Percentiles rank a stretch among this genome's conserved stretches.
Evolutionary conservation across 805 yeast genomes (phyloP).

Genomic region (Wickerhamomyces silvicola): DNA sequence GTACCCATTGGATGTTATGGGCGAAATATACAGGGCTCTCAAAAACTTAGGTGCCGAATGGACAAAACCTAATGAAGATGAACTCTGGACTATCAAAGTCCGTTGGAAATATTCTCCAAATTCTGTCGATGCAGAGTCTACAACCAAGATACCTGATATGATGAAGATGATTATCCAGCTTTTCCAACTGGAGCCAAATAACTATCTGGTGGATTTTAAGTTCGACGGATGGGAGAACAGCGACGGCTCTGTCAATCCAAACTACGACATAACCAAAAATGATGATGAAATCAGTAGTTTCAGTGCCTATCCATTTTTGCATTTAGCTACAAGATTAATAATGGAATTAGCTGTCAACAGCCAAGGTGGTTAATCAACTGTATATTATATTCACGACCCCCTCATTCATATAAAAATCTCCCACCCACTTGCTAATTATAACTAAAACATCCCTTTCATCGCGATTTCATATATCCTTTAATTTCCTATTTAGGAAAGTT

Average conservation of each 20-base stretch:
- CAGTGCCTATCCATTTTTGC: slow-evolving; percentile 91
- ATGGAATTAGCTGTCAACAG: slow-evolving; percentile 97
- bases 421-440: too few relatives aligned
- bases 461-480: too few relatives aligned
- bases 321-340: slow-evolving; percentile 83
- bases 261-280: slow-evolving; percentile 26
- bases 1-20: slow-evolving; percentile 97
- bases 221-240: slow-evolving; percentile 92
- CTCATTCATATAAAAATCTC: too few relatives aligned
- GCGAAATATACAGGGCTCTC: slow-evolving; percentile 91
- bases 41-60: slow-evolving; percentile 95
- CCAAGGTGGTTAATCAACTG: slow-evolving; percentile 43
- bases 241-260: slow-evolving; percentile 26
- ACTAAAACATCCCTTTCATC: too few relatives aligned
- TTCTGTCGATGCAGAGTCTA: slow-evolving; percentile 17
- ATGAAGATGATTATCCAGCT: slow-evolving; percentile 97
- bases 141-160: slow-evolving; percentile 53
- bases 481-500: too few relatives aligned
- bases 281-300: slow-evolving; percentile 82
- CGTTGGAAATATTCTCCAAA: slow-evolving; percentile 77
- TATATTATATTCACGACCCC: too few relatives aligned
- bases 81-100: slow-evolving; percentile 91
- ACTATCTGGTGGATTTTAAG: slow-evolving; percentile 92
- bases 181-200: slow-evolving; percentile 92
- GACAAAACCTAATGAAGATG: slow-evolving; percentile 93